A percentile compares a stretch with the other conserved stretches of the same genome.
Conservation (phyloP, 2,329 filamentous ascomycete species). For the Colletotrichum scovillei region DNA sequence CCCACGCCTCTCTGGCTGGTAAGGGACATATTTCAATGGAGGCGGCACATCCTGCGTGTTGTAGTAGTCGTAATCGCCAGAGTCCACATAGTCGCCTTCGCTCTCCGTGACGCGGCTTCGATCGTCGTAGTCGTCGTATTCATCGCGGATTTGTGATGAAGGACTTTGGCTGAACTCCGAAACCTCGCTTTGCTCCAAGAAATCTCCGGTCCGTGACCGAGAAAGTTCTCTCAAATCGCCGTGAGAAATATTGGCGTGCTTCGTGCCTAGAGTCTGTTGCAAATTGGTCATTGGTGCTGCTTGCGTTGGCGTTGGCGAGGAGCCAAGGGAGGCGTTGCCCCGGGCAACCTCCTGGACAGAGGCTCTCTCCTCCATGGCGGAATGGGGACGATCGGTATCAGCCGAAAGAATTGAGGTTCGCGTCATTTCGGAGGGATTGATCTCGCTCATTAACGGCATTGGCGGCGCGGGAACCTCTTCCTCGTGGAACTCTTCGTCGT, state of each 20-base stretch:
- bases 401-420: conserved; percentile 88
- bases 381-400: conserved; percentile 78
- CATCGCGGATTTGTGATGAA: conserved; percentile 46
- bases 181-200: conserved; percentile 52
- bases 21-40: conserved; percentile 74
- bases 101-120: conserved; percentile 9
- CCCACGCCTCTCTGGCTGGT: conserved; percentile 75
- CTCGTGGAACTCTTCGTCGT: conserved; percentile 63
- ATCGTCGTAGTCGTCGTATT: conserved; percentile 53
- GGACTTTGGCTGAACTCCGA: conserved; percentile 55
- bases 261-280: conserved; percentile 73
- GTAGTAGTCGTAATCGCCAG: conserved; percentile 60
- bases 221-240: conserved; percentile 68
- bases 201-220: conserved; percentile 47
- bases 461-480: conserved; percentile 73
- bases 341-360: conserved; percentile 74
- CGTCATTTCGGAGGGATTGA: conserved; percentile 88
- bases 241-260: conserved; percentile 73
- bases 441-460: conserved; percentile 89
- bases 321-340: conserved; percentile 66
- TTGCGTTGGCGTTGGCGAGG: conserved; percentile 72
- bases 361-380: conserved; percentile 71
- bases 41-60: conserved; percentile 72
- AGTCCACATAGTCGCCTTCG: conserved; percentile 52
- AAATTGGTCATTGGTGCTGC: conserved; percentile 58